phyloP scores from a whole-genome alignment of 129 eudicot species.

The Chrysanthemum makinoi region DNA sequence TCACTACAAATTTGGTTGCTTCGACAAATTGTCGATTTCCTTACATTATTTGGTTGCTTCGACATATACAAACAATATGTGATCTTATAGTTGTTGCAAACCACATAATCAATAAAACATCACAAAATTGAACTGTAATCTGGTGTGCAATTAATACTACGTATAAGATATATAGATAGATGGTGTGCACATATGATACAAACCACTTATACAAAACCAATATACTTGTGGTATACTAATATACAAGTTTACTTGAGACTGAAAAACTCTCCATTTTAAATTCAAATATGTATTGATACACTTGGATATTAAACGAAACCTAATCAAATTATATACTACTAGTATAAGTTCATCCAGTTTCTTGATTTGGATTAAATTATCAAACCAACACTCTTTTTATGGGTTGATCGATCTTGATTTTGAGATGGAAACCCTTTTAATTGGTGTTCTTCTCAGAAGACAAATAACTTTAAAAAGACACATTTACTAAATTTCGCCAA shows the following conservation, averaged over 20 bases:
- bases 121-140: too few relatives aligned
- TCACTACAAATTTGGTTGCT: too few relatives aligned
- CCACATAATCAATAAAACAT: too few relatives aligned
- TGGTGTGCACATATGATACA: too few relatives aligned
- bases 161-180: too few relatives aligned
- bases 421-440: constrained; percentile 6
- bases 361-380: constrained; percentile 25
- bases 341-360: constrained; percentile 20
- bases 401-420: not conserved
- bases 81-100: too few relatives aligned
- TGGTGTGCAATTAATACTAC: too few relatives aligned
- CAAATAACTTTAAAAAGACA: constrained; percentile 2
- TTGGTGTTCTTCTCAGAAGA: not conserved
- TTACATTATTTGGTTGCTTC: too few relatives aligned
- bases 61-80: too few relatives aligned
- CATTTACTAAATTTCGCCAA: not conserved
- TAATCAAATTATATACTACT: constrained; percentile 19
- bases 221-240: too few relatives aligned
- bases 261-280: not conserved
- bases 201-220: too few relatives aligned
- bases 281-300: not conserved
- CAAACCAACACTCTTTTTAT: constrained; percentile 7
- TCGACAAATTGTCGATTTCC: too few relatives aligned
- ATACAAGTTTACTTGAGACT: not conserved
- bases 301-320: not conserved